Evolutionary conservation across 23 red algal species (phyloP).

Genomic region (Gracilaria caudata): DNA sequence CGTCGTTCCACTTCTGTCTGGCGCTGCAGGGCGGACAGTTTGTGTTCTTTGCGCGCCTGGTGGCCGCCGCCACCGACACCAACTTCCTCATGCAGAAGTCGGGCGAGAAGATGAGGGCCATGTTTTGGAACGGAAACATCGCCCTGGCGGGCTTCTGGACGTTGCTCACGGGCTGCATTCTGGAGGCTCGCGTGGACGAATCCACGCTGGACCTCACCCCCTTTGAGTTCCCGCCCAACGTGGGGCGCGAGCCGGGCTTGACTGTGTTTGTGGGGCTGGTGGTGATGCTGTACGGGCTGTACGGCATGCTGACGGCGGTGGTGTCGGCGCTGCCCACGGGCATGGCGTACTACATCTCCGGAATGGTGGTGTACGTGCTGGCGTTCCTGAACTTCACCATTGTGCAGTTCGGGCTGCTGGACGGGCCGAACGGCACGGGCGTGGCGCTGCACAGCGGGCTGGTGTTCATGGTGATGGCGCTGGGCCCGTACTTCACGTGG

Average conservation of each 20-base stretch:
- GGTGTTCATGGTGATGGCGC: slow-evolving; percentile 46
- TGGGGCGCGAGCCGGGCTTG: slow-evolving; percentile 1
- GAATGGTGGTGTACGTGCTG: slow-evolving; percentile 37
- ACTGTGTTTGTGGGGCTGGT: slow-evolving; percentile 6
- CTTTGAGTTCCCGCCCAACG: not conserved
- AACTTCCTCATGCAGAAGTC: slow-evolving; percentile 44
- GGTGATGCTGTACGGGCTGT: not conserved
- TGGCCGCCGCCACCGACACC: slow-evolving; percentile 22
- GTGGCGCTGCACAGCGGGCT: slow-evolving; percentile 47
- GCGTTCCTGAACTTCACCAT: slow-evolving; percentile 74
- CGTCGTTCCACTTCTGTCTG: slow-evolving; percentile 68
- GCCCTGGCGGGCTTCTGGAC: slow-evolving; percentile 66
- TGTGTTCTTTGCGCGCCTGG: slow-evolving; percentile 43
- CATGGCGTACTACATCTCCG: slow-evolving; percentile 11
- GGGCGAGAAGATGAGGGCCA: slow-evolving; percentile 22
- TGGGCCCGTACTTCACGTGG: slow-evolving; percentile 44
- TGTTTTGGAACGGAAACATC: slow-evolving; percentile 77
- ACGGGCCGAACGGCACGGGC: not conserved
- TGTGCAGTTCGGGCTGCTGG: slow-evolving; percentile 52
- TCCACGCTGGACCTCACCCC: not conserved
- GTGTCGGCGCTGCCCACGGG: not conserved
- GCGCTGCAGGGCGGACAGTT: slow-evolving; percentile 79
- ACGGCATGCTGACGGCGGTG: slow-evolving; percentile 1
- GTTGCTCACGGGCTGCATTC: slow-evolving; percentile 39
- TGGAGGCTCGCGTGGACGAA: slow-evolving; percentile 22